phyloP scores from a whole-genome alignment of 352 stramenopile genomes.

The Phytopythium sindhum region DNA sequence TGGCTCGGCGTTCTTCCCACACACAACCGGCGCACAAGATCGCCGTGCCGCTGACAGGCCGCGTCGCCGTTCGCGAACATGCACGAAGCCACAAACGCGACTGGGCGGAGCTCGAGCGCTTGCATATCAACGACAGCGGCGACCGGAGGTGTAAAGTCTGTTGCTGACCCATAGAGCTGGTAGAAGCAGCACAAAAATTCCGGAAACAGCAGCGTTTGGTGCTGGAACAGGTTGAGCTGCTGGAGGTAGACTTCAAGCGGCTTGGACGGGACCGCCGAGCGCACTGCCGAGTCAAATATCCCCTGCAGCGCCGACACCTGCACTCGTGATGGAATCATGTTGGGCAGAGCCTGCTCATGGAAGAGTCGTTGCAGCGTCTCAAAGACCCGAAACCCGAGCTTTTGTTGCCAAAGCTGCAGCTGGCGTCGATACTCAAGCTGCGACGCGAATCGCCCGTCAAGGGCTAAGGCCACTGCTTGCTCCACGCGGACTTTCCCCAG shows the following conservation, averaged over 20 bases:
- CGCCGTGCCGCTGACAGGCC: conserved; percentile 43
- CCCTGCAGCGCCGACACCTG: conserved; percentile 30
- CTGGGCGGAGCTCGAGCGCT: conserved; percentile 39
- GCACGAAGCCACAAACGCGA: conserved; percentile 63
- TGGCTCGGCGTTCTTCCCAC: conserved; percentile 55
- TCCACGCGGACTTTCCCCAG: conserved; percentile 44
- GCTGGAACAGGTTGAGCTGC: conserved; percentile 39
- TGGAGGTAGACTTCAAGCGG: conserved; percentile 56
- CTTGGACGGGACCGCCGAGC: conserved; percentile 36
- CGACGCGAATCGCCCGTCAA: conserved; percentile 56
- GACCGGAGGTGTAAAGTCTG: conserved; percentile 13
- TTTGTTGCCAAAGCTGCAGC: conserved; percentile 65
- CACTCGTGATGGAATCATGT: conserved; percentile 52
- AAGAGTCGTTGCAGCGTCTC: conserved; percentile 57
- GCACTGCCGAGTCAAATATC: conserved; percentile 44
- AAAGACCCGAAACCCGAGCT: conserved; percentile 51
- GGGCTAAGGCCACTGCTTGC: conserved; percentile 37
- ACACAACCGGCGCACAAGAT: conserved; percentile 52
- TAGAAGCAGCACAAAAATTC: conserved; percentile 74
- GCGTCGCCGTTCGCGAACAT: conserved; percentile 63
- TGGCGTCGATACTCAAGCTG: conserved; percentile 57
- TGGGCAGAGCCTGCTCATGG: conserved; percentile 41
- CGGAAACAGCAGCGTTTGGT: conserved; percentile 48
- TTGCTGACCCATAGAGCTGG: conserved; percentile 49
- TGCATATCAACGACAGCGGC: background rate